Evolutionary conservation across 2,329 filamentous ascomycete species (phyloP), one percentile per base, ranked within the genome.

Genomic region (Fusarium equiseti): DNA sequence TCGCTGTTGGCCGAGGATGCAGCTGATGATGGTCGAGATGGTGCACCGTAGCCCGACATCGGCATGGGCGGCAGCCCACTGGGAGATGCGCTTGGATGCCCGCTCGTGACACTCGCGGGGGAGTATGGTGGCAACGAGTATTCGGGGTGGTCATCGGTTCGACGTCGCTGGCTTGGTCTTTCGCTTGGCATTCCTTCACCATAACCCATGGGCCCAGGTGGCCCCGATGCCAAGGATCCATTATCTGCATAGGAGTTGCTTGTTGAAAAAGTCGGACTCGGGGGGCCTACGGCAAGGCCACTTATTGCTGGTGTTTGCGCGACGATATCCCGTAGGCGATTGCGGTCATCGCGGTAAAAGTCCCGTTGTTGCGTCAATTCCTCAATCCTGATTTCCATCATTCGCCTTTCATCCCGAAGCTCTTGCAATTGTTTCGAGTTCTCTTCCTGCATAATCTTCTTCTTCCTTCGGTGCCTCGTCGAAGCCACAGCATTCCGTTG

Each of bases 401-500:
- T 89, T 51, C 90, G 87, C 57, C 91, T 85, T 70, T 91, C 87
- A 55, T 87, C 85, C 76, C 93, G 90, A 57, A 95, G 83, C 71
- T 90, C 88, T 53, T 91, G 85, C 68, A 95, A 90, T 52, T 88
- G 90, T 58, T 87, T 85, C 18, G 88, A 88, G 61, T 91, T 91
- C 78, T 94, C 91, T 73, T 88, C 88, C 78, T 95, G 92, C 78
- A 92, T 91, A 76, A 94, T 92, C 81, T 97, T 97, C 76, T 94
- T 90, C 64, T 94, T 88, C 76, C 90, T 89, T 59, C 94, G 88
- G 71, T 97, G 96, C 63, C 94, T 87, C 50, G 93, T 93, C 60
- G 93, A 97, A 8, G 94, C 94, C 50, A 92, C 92, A 43, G 94
- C 94, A 76, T 97, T 97, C 54, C 93, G 88, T 78, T 92, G 91